These are phyloP conservation scores for Debaryomyces prosopidis DNA, from an alignment of 805 yeast genomes.

Conservation along the genomic window DNA sequence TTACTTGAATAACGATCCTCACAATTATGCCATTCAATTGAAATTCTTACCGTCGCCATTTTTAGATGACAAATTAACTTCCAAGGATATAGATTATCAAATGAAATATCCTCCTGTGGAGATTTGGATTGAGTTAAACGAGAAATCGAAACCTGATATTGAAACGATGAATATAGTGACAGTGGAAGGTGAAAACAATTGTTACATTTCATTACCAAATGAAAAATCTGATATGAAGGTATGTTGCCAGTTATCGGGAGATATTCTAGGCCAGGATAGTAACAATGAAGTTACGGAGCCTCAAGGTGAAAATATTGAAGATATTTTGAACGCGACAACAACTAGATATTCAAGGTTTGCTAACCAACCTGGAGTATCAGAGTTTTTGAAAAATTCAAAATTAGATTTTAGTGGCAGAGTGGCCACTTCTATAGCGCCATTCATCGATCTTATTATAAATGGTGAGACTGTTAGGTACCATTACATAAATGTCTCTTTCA, in stretches of 20 bases:
- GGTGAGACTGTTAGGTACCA: slow-evolving; percentile 44
- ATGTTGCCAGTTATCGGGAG: slow-evolving; percentile 37
- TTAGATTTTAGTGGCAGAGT: slow-evolving; percentile 42
- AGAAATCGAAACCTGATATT: slow-evolving; percentile 33
- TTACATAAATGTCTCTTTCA: slow-evolving; percentile 42
- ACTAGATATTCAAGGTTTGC: slow-evolving; percentile 28
- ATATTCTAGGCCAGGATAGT: slow-evolving; percentile 21
- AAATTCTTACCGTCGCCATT: slow-evolving; percentile 48
- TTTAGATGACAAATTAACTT: slow-evolving; percentile 13
- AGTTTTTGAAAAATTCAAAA: slow-evolving; percentile 37
- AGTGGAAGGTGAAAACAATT: slow-evolving; percentile 46
- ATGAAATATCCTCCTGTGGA: slow-evolving; percentile 54
- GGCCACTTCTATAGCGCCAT: slow-evolving; percentile 38
- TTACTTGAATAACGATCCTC: slow-evolving; percentile 24
- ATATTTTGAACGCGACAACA: slow-evolving; percentile 17
- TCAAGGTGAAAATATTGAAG: slow-evolving; percentile 5
- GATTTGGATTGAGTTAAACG: slow-evolving; percentile 50
- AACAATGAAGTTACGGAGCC: slow-evolving; percentile 2
- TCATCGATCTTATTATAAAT: slow-evolving; percentile 35
- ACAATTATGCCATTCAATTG: slow-evolving; percentile 43
- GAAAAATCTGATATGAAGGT: slow-evolving; percentile 46
- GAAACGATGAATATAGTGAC: slow-evolving; percentile 43
- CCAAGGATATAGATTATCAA: slow-evolving; percentile 13
- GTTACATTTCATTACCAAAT: slow-evolving; percentile 44
- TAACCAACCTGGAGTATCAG: slow-evolving; percentile 42